phyloP scores from a whole-genome alignment of 2,329 filamentous ascomycete genomes.

The Juglanconis juglandina region DNA sequence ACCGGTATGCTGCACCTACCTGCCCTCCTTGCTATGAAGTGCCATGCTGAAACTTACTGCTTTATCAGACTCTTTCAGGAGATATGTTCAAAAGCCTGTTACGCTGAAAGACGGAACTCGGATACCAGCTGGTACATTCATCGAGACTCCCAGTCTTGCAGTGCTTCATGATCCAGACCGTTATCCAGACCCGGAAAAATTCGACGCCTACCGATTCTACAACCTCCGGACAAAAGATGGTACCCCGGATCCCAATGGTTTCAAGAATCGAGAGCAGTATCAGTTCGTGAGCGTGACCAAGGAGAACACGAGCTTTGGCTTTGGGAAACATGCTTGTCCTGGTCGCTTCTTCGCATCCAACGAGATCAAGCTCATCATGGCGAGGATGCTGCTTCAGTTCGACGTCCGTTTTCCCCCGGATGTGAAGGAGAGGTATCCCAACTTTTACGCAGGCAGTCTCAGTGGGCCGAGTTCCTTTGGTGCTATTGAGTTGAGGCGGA shows the following conservation, averaged over 20 bases:
- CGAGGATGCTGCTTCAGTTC: conserved; percentile 22
- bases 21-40: fast-evolving
- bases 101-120: conserved; percentile 49
- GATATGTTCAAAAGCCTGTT: conserved; percentile 44
- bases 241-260: conserved; percentile 22
- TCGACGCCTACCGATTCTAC: conserved; percentile 34
- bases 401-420: conserved; percentile 10
- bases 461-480: conserved; percentile 5
- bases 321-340: conserved; percentile 32
- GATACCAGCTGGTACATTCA: conserved; percentile 34
- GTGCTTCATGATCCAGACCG: conserved; percentile 32
- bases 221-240: conserved; percentile 26
- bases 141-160: conserved; percentile 33
- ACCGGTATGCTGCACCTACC: conserved; percentile 29
- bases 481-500: conserved; percentile 5
- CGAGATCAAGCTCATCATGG: conserved; percentile 25
- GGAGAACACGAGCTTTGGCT: conserved; percentile 32
- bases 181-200: conserved; percentile 31
- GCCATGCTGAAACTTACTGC: background rate
- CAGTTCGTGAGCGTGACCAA: conserved; percentile 33
- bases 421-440: conserved; percentile 9
- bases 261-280: conserved; percentile 29
- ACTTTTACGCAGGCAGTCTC: conserved; percentile 4
- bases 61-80: conserved; percentile 37
- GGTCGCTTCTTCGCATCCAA: conserved; percentile 27